Base-by-base conservation (phyloP, 768 basidiomycete species). In the Russula vinacea region DNA sequence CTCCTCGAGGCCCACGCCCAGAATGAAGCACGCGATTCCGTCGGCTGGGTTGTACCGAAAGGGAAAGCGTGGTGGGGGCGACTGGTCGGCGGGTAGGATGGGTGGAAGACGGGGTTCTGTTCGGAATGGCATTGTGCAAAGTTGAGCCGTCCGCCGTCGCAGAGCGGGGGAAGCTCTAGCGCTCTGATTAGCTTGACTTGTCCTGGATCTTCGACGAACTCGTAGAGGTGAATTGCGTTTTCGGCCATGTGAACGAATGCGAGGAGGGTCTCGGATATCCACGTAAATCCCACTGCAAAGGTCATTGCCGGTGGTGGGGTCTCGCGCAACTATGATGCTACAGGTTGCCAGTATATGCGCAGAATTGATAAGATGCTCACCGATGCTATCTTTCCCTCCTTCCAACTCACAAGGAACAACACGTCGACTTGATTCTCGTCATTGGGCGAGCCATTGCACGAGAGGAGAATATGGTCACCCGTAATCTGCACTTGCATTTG, bases 1-100 rank as follows among this genome's bases (percentile, higher is more conserved):
- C 8, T 52, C 62, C 29, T 63, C 56, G 24, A 58, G 62, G 42
- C 57, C 37, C 39, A 64, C 62, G 33, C 62, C 62, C 16, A 64
- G 44, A 24, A 64, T 16, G 57, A 64, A 64, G 35, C 57, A 58
- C 2, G 57, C 57, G 16, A 58, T 16, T 14, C 49, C 62, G n/a
- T 55, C 63, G n/a, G 37, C 37, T 13, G 56, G 40, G 40, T 63
- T 58, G 5, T 50, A 39, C 13, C 33, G 22, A 17, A 60, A 56
- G 8, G 58, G 58, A 14, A 55, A 56, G 5, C 53, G 58, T 33
- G 47, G 63, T 2, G 53, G 47, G 26, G 37, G 53, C 63, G 58
- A 37, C 24, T 6, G 33, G 9, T 44, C 17, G 22, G 14, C 7
- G 1, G 40, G 26, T 29, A 16, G 1, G 29, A 19, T 22, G 3